Conservation (phyloP, 345 rosid species). For the Microthlaspi erraticum region DNA sequence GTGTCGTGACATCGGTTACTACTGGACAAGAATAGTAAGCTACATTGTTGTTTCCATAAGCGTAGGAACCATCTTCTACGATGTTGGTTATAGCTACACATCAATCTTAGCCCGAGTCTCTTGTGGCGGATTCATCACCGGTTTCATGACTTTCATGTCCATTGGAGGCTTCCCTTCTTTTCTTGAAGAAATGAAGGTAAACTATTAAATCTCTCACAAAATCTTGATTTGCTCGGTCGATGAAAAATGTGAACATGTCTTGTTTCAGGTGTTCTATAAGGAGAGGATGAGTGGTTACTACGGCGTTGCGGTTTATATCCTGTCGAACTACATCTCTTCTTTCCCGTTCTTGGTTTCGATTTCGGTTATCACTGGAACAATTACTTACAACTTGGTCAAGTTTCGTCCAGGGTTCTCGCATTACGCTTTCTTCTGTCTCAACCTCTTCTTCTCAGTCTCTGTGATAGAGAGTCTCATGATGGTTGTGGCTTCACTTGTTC, state of each 20-base stretch:
- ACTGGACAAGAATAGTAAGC: no score
- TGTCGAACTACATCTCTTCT: conserved; percentile 76
- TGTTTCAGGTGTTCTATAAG: conserved; percentile 62
- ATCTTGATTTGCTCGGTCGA: conserved; percentile 6
- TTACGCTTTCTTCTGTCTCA: conserved; percentile 69
- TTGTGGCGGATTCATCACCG: no score
- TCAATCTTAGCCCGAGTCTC: no score
- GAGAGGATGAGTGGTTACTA: conserved; percentile 78
- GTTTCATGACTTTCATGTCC: no score
- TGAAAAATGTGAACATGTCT: background rate
- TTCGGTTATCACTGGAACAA: conserved; percentile 55
- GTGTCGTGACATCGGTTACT: no score
- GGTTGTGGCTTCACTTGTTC: conserved; percentile 83
- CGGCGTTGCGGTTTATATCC: conserved; percentile 68
- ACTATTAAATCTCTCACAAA: background rate
- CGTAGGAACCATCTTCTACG: no score
- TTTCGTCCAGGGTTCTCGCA: conserved; percentile 62
- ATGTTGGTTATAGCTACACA: no score
- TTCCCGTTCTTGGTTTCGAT: conserved; percentile 70
- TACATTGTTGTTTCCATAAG: no score
- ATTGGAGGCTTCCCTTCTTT: no score
- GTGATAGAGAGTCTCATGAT: conserved; percentile 91
- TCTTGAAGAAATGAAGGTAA: no score
- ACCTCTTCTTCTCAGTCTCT: conserved; percentile 64
- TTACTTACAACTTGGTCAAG: conserved; percentile 70